Percentiles rank a stretch among this genome's conserved stretches.
phyloP scores from a whole-genome alignment of 306 rosid genomes.

The Abrus precatorius region DNA sequence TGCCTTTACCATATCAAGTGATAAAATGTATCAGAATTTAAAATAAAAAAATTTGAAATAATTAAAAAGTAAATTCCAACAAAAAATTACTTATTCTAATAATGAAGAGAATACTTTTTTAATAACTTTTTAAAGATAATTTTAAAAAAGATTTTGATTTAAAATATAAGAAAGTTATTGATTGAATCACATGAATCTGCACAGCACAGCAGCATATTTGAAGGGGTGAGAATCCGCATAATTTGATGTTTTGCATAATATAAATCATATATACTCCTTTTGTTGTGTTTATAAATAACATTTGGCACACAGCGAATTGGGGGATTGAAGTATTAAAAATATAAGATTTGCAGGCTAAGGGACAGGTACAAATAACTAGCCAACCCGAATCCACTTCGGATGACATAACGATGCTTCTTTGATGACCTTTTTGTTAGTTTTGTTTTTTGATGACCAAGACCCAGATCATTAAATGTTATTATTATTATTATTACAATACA shows the following conservation, averaged over 20 bases:
- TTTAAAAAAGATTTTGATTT: too few species aligned
- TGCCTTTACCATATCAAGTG: too few species aligned
- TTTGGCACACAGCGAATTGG: constrained; percentile 51
- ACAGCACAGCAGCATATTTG: background rate
- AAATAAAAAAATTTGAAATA: too few species aligned
- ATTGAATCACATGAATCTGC: too few species aligned
- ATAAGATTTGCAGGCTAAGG: constrained; percentile 51
- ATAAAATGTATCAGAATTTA: too few species aligned
- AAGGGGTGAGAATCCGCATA: constrained; percentile 13
- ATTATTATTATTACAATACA: too few species aligned
- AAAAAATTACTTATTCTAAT: too few species aligned
- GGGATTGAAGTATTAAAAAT: constrained; percentile 34
- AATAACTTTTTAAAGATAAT: too few species aligned
- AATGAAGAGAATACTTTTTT: too few species aligned
- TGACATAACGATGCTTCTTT: constrained; percentile 39
- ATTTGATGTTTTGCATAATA: constrained; percentile 2
- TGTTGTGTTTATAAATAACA: constrained; percentile 32
- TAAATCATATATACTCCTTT: constrained; percentile 11
- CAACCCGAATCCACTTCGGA: constrained; percentile 22
- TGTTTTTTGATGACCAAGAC: background rate
- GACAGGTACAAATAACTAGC: constrained; percentile 34
- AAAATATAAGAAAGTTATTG: too few species aligned
- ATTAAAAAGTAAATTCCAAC: too few species aligned
- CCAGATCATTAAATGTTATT: background rate
- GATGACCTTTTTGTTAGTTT: background rate